Percentiles rank a stretch among this genome's conserved stretches.
These are phyloP conservation scores for Nematocida sp. DNA, from an alignment of 371 early-diverging fungal species.

Conservation along the genomic window DNA sequence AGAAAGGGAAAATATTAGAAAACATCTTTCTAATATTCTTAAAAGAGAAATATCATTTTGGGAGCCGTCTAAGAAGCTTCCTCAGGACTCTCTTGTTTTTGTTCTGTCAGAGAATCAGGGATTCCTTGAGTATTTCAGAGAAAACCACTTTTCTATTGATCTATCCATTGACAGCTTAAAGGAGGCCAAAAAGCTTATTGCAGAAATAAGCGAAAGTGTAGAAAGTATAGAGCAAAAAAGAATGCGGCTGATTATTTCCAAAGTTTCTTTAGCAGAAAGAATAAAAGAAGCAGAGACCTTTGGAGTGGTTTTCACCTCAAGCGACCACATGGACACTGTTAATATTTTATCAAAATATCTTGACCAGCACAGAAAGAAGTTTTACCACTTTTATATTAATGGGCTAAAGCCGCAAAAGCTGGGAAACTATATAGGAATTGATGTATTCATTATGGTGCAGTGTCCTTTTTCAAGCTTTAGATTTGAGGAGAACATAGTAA, in stretches of 20 bases:
- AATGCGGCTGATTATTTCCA: constrained; percentile 6
- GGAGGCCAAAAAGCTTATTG: background rate
- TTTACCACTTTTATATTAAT: constrained; percentile 50
- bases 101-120: constrained; percentile 32
- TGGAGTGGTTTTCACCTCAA: constrained; percentile 44
- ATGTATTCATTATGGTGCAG: constrained; percentile 39
- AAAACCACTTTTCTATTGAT: constrained; percentile 4
- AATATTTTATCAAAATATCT: constrained; percentile 39
- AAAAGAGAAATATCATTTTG: background rate
- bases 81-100: background rate
- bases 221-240: background rate
- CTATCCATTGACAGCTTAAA: background rate
- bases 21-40: background rate
- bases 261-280: constrained; percentile 10
- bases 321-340: constrained; percentile 33
- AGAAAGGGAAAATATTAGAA: background rate
- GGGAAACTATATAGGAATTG: constrained; percentile 38
- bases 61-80: background rate
- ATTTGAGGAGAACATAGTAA: constrained; percentile 35
- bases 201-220: background rate
- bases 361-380: constrained; percentile 44
- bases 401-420: constrained; percentile 55
- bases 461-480: constrained; percentile 53
- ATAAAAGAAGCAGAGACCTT: constrained; percentile 2
- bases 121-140: constrained; percentile 43